Percentiles rank a stretch among this genome's conserved stretches.
These are phyloP conservation scores for Ilex paraguariensis DNA, from an alignment of 305 asterid species.

Conservation along the genomic window DNA sequence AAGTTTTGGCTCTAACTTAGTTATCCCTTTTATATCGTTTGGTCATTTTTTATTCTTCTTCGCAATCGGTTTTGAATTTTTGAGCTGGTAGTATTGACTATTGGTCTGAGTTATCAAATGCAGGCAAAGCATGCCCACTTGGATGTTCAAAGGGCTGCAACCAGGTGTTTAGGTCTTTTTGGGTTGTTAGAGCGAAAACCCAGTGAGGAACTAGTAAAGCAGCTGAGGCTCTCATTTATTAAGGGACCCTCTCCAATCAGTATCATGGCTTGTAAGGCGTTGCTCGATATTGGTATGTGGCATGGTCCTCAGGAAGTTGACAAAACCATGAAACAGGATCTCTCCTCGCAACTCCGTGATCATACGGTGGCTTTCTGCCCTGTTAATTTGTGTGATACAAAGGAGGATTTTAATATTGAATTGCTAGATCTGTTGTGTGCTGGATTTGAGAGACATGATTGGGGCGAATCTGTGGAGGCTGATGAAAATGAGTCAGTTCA, in stretches of 20 bases:
- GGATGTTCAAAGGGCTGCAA: conserved; percentile 92
- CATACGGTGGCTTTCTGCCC: conserved; percentile 27
- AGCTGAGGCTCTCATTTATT: conserved; percentile 60
- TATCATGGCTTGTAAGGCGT: conserved; percentile 73
- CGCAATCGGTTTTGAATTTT: background rate
- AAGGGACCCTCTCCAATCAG: conserved; percentile 52
- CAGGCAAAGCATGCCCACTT: conserved; percentile 81
- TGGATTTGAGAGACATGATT: conserved; percentile 53
- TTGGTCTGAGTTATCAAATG: conserved; percentile 17
- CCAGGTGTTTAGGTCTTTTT: conserved; percentile 89
- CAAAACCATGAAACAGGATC: conserved; percentile 56
- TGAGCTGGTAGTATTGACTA: background rate
- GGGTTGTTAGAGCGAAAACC: conserved; percentile 78
- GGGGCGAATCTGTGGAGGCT: conserved; percentile 45
- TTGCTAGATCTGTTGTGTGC: conserved; percentile 66
- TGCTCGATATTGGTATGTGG: conserved; percentile 95
- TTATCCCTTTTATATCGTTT: too few relatives aligned
- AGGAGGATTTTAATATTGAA: conserved; percentile 51
- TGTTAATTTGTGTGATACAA: conserved; percentile 36
- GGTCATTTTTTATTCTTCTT: too few relatives aligned
- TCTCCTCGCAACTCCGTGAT: conserved; percentile 42
- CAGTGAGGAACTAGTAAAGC: conserved; percentile 58
- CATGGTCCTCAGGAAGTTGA: conserved; percentile 86
- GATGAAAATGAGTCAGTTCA: conserved; percentile 63
- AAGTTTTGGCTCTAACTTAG: too few relatives aligned